phyloP scores from a whole-genome alignment of 2,329 filamentous ascomycete species.

The Colletotrichum orbiculare region DNA sequence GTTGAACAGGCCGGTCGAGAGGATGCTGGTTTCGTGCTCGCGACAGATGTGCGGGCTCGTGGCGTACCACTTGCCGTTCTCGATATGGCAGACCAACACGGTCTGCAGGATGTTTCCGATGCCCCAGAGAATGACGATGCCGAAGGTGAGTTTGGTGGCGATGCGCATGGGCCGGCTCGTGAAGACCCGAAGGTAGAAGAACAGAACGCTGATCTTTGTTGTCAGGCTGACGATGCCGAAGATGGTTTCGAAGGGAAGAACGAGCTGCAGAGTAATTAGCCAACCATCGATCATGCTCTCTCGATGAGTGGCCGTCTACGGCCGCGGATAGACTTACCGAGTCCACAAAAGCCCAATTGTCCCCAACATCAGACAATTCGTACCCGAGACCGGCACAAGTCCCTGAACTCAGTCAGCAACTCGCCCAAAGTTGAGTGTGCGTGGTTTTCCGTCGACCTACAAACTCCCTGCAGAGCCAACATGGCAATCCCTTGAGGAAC shows the following conservation, averaged over 20 bases:
- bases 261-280: conserved; percentile 40
- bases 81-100: conserved; percentile 42
- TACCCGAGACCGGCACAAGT: conserved; percentile 42
- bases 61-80: conserved; percentile 31
- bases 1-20: conserved; percentile 52
- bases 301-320: neutral
- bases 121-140: conserved; percentile 42
- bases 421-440: neutral
- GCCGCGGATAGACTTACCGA: neutral
- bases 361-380: conserved; percentile 9
- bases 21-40: conserved; percentile 50
- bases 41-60: conserved; percentile 47
- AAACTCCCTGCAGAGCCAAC: conserved; percentile 45
- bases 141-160: conserved; percentile 39
- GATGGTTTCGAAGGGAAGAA: conserved; percentile 51
- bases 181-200: conserved; percentile 57
- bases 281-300: neutral
- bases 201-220: conserved; percentile 53
- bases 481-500: conserved; percentile 45
- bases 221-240: conserved; percentile 49
- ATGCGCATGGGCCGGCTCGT: conserved; percentile 45
- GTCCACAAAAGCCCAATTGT: conserved; percentile 17
- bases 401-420: conserved; percentile 26
- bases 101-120: conserved; percentile 41
- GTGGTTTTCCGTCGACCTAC: conserved; percentile 38